Conservation (phyloP, 2,329 filamentous ascomycete species). For the Diaporthe caulivora region DNA sequence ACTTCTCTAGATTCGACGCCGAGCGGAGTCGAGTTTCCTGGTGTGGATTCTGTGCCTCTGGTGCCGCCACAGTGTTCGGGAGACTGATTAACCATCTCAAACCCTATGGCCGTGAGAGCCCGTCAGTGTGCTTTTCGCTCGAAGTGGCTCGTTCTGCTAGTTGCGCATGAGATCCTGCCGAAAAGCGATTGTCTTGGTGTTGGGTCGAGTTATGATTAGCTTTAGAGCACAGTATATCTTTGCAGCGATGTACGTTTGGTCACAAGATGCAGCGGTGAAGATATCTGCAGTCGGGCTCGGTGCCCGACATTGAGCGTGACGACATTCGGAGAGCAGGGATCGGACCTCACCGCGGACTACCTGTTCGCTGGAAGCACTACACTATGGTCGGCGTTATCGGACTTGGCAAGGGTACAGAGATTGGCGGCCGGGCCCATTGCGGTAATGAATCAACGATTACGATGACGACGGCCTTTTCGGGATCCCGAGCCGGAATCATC, state of each 20-base stretch:
- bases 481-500: not conserved
- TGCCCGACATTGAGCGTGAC: not conserved
- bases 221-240: not conserved
- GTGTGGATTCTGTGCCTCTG: not conserved
- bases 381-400: constrained; percentile 3
- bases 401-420: not conserved
- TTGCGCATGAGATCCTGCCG: not conserved
- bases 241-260: not conserved
- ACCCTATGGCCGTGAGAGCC: not conserved
- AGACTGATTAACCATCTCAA: not conserved
- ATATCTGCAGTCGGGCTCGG: not conserved
- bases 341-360: too few species aligned
- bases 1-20: too few species aligned
- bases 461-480: not conserved
- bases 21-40: not conserved
- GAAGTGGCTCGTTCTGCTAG: not conserved
- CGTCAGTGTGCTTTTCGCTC: not conserved
- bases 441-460: not conserved
- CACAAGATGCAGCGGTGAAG: not conserved
- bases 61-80: not conserved
- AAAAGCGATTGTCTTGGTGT: too few species aligned
- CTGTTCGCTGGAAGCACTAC: too few species aligned
- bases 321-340: constrained; percentile 5
- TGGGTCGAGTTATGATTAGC: too few species aligned
- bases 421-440: not conserved